Evolutionary conservation across 164 flowering plant genomes (phyloP).

Genomic region (Chimonanthus praecox): DNA sequence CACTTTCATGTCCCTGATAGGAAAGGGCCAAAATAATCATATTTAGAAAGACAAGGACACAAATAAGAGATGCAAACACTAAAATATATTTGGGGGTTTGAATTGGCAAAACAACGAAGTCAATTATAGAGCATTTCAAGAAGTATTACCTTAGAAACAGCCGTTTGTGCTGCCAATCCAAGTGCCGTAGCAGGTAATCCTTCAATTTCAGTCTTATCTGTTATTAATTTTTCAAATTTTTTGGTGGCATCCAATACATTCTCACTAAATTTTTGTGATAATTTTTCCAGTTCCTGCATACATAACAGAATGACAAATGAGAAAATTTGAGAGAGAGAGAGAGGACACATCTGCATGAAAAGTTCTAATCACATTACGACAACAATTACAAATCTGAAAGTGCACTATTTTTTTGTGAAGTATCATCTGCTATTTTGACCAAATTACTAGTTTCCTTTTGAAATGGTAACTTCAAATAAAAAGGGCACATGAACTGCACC

Average conservation of each 20-base stretch:
- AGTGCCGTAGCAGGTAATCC: slow-evolving; percentile 90
- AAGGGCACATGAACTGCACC: background rate
- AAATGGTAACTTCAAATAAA: background rate
- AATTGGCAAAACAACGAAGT: background rate
- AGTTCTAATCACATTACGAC: background rate
- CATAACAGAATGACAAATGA: slow-evolving; percentile 3
- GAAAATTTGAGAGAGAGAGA: background rate
- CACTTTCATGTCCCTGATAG: slow-evolving; percentile 85
- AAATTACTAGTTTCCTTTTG: no score
- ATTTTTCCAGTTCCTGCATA: slow-evolving; percentile 71
- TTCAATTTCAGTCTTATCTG: slow-evolving; percentile 82
- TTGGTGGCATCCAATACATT: slow-evolving; percentile 97
- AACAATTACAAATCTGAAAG: background rate
- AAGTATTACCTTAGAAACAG: slow-evolving; percentile 72
- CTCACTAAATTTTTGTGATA: slow-evolving; percentile 78
- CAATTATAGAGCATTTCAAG: background rate
- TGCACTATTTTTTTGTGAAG: background rate
- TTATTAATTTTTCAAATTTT: slow-evolving; percentile 79
- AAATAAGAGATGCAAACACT: background rate
- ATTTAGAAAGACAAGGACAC: background rate
- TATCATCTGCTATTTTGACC: background rate
- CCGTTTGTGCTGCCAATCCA: slow-evolving; percentile 90
- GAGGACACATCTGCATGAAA: background rate
- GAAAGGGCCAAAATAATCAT: background rate
- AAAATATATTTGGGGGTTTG: background rate